Evolutionary conservation across 1,284 basidiomycete genomes (phyloP).

Genomic region (Bjerkandera adusta): DNA sequence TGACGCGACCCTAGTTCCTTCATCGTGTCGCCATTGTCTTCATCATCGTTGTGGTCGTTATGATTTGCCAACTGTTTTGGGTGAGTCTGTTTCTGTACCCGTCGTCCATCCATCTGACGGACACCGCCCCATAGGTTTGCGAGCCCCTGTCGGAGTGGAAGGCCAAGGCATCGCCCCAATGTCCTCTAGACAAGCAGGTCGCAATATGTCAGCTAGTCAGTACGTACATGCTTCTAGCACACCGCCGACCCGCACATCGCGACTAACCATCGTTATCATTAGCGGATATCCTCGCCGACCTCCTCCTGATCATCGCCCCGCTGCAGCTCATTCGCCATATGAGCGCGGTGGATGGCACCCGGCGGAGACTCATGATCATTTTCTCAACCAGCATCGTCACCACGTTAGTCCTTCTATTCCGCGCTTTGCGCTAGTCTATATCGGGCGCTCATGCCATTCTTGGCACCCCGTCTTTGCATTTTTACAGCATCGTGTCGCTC

Average conservation of each 20-base stretch:
- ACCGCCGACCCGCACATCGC: neutral
- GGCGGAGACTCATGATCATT: constrained; percentile 36
- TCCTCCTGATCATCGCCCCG: constrained; percentile 35
- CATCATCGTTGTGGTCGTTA: constrained; percentile 28
- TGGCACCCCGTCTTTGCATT: too few relatives aligned
- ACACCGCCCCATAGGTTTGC: constrained; percentile 28
- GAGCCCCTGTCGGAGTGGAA: constrained; percentile 36
- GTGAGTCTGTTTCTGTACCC: constrained; percentile 3
- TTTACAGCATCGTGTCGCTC: constrained; percentile 33
- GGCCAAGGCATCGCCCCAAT: constrained; percentile 33
- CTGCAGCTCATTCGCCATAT: constrained; percentile 35
- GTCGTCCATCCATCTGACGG: too few relatives aligned
- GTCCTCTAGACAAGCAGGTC: constrained; percentile 34
- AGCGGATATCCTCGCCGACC: constrained; percentile 39
- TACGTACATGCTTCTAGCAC: constrained; percentile 25
- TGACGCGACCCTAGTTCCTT: constrained; percentile 23
- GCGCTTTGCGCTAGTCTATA: neutral
- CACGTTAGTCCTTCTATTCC: constrained; percentile 14
- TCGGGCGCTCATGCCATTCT: constrained; percentile 14
- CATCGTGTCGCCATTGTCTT: constrained; percentile 31
- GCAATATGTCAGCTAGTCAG: constrained; percentile 39
- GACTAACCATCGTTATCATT: too few relatives aligned
- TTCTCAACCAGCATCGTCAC: constrained; percentile 36
- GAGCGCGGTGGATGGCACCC: constrained; percentile 26
- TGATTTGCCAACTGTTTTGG: constrained; percentile 39